Evolutionary conservation across 2,329 filamentous ascomycete genomes (phyloP), one percentile per base, ranked within the genome.

Genomic region (Epichloe festucae): DNA sequence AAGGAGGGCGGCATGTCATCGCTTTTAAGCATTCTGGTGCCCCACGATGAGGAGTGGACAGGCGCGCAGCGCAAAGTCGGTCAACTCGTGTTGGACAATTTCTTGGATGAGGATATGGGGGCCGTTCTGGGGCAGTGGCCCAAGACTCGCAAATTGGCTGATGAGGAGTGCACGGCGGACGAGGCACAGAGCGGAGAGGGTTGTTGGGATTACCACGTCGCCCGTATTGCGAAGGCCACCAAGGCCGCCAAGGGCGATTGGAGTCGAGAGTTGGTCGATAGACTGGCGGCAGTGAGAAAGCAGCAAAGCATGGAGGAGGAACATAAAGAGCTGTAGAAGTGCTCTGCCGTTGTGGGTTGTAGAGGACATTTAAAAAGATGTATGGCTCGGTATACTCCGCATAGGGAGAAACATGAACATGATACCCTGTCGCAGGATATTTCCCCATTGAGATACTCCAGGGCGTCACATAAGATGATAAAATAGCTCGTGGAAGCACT

Each of bases 81-180:
- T 2, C 71, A 79, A 54, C 70, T 85, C 52, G 72, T 84, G 31
- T 70, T 77, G 36, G 82, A 86, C 60, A 81, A 74, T 54, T 86
- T 85, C 60, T 67, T 86, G n/a, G 82, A 86, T 59, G 73, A 76
- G 55, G 73, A 77, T 52, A 81, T 83, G 73, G 80, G 81, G 41
- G 81, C 81, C 2, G 67, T 69, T 23, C 56, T 74, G 17, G 77
- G 78, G 0, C 66, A 78, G 55, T 84, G 79, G 79, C 79, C 79
- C 0, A 68, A 56, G 21, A 58, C 56, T 19, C 56, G 59, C 4
- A 65, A 65, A 47, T 58, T 62, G 40, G 62, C 62, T 23, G 67
- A 70, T 19, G 58, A 58, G 51, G 56, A 64, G 46, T 78, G 73
- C 45, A 62, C 59, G 41, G 56, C 56, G 15, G 61, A 57, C 2